phyloP scores from a whole-genome alignment of 352 stramenopile genomes.

The Phytopythium sindhum region DNA sequence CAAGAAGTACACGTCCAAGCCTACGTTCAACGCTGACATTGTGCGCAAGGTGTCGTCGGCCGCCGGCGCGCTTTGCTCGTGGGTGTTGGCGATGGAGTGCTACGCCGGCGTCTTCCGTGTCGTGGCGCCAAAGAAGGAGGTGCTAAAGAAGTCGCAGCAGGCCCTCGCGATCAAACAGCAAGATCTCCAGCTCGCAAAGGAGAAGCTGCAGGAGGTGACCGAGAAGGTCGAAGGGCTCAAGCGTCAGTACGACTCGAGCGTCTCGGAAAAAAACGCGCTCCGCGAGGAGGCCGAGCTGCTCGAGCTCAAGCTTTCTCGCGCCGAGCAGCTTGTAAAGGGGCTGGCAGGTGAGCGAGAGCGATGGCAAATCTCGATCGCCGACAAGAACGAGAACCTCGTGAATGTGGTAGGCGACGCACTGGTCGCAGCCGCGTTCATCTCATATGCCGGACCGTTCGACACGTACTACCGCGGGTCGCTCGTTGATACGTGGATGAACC shows the following conservation, averaged over 20 bases:
- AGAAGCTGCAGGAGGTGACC: conserved; percentile 88
- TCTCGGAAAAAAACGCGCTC: conserved; percentile 93
- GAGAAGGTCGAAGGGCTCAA: conserved; percentile 91
- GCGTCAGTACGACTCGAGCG: conserved; percentile 89
- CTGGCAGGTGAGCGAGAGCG: conserved; percentile 92
- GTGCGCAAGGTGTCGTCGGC: conserved; percentile 88
- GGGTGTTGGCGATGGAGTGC: conserved; percentile 91
- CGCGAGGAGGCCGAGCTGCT: conserved; percentile 91
- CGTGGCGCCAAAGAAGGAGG: conserved; percentile 89
- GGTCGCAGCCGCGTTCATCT: conserved; percentile 92
- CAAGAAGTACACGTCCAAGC: conserved; percentile 92
- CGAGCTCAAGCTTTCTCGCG: conserved; percentile 91
- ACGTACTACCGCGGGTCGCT: conserved; percentile 86
- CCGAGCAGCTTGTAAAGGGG: conserved; percentile 93
- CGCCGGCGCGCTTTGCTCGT: conserved; percentile 87
- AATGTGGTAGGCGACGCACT: conserved; percentile 92
- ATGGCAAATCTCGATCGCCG: conserved; percentile 90
- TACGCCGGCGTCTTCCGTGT: conserved; percentile 88
- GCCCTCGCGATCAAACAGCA: conserved; percentile 86
- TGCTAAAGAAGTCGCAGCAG: conserved; percentile 85
- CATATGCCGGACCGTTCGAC: conserved; percentile 95
- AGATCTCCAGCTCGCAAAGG: conserved; percentile 85
- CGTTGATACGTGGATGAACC: conserved; percentile 88
- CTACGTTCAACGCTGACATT: conserved; percentile 84
- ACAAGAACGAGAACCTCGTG: conserved; percentile 85